Conservation (phyloP, 805 yeast species). For the Wickerhamiella slavikovae region DNA sequence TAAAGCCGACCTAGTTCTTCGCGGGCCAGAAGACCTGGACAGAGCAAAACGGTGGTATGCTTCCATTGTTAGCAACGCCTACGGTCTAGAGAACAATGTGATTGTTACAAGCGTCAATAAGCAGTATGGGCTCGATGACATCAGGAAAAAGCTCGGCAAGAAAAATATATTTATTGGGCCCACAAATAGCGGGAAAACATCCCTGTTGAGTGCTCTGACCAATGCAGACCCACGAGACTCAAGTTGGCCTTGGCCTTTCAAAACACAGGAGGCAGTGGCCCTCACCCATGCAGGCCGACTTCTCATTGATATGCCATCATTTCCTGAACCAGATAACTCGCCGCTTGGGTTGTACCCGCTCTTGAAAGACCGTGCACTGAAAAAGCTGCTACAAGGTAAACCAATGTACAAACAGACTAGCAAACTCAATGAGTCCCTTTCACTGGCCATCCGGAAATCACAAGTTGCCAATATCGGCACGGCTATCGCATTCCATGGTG, state of each 20-base stretch:
- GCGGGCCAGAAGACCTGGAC: slow-evolving; percentile 9
- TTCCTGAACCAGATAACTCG: too few relatives aligned
- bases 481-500: too few relatives aligned
- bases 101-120: slow-evolving; percentile 29
- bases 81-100: slow-evolving; percentile 23
- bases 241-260: slow-evolving; percentile 40
- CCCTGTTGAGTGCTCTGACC: slow-evolving; percentile 48
- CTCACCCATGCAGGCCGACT: too few relatives aligned
- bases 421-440: too few relatives aligned
- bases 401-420: too few relatives aligned
- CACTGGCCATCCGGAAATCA: too few relatives aligned
- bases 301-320: too few relatives aligned
- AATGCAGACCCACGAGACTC: slow-evolving; percentile 22
- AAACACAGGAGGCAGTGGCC: slow-evolving; percentile 48
- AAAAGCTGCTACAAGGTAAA: too few relatives aligned
- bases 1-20: slow-evolving; percentile 26
- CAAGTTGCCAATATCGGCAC: too few relatives aligned
- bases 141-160: slow-evolving; percentile 21
- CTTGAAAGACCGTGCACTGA: too few relatives aligned
- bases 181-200: slow-evolving; percentile 77
- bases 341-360: too few relatives aligned
- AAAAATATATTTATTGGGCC: slow-evolving; percentile 43
- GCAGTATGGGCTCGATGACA: slow-evolving; percentile 29
- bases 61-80: slow-evolving; percentile 18
- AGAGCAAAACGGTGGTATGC: slow-evolving; percentile 14